These are phyloP conservation scores for Pisolithus tinctorius DNA, from an alignment of 768 basidiomycete genomes.

Conservation along the genomic window DNA sequence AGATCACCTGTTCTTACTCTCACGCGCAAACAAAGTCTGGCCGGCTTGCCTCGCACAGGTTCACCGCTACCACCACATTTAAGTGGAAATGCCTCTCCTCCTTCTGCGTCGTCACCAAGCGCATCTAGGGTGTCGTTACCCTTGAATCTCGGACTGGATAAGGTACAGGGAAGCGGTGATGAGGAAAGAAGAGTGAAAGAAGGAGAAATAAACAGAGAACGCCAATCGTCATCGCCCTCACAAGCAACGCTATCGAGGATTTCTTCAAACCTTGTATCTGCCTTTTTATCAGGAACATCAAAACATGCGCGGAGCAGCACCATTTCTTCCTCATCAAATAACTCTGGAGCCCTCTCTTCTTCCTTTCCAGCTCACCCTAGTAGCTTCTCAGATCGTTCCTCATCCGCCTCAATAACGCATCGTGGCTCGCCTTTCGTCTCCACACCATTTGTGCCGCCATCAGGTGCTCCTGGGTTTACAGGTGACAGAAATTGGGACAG, in stretches of 20 bases:
- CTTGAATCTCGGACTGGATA: neutral
- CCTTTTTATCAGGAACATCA: constrained; percentile 18
- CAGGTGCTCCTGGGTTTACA: constrained; percentile 73
- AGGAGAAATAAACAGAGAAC: neutral
- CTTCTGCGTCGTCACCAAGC: constrained; percentile 9
- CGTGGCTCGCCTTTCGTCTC: constrained; percentile 44
- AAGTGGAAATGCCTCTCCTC: constrained; percentile 14
- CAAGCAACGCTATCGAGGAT: constrained; percentile 38
- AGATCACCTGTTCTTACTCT: constrained; percentile 1
- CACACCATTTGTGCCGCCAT: constrained; percentile 39
- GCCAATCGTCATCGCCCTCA: constrained; percentile 7
- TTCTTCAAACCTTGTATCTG: constrained; percentile 47
- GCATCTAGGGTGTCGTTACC: constrained; percentile 3
- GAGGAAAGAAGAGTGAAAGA: neutral
- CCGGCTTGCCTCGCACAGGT: constrained; percentile 4
- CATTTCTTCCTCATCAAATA: neutral
- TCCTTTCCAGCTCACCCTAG: constrained; percentile 18
- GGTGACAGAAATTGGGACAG: constrained; percentile 68
- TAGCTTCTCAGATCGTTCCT: neutral
- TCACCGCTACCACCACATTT: constrained; percentile 17
- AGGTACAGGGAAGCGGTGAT: neutral
- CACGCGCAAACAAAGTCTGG: constrained; percentile 4
- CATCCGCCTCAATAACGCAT: constrained; percentile 27
- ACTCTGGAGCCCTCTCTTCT: constrained; percentile 9
- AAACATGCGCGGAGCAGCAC: neutral